These are phyloP conservation scores for Colletotrichum sp. DNA, from an alignment of 2,329 filamentous ascomycete genomes.

Conservation along the genomic window DNA sequence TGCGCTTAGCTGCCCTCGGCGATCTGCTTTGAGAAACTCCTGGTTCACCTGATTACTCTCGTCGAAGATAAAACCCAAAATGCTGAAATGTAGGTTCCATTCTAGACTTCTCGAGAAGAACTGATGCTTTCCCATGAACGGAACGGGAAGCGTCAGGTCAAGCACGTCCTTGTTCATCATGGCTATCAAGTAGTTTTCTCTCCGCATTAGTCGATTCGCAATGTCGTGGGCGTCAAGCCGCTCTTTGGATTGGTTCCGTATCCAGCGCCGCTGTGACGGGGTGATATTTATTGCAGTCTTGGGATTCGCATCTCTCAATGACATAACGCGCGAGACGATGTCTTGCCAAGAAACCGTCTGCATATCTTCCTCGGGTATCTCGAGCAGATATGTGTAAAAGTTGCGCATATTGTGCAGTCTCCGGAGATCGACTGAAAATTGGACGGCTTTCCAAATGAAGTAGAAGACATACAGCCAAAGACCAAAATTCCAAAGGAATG, in stretches of 20 bases:
- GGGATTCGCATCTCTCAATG: constrained; percentile 84
- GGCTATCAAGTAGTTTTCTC: constrained; percentile 96
- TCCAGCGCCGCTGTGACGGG: constrained; percentile 55
- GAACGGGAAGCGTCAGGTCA: constrained; percentile 83
- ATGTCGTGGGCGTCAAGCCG: constrained; percentile 96
- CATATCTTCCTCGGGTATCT: constrained; percentile 83
- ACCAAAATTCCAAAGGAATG: constrained; percentile 74
- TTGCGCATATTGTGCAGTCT: constrained; percentile 79
- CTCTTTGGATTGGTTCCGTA: constrained; percentile 89
- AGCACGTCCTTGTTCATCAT: constrained; percentile 97
- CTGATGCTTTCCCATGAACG: constrained; percentile 79
- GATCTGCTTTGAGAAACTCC: constrained; percentile 83
- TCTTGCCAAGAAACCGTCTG: constrained; percentile 96
- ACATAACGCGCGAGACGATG: constrained; percentile 84
- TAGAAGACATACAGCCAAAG: constrained; percentile 88
- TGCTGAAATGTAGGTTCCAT: constrained; percentile 89
- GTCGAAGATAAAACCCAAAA: constrained; percentile 95
- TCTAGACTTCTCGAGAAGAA: constrained; percentile 89
- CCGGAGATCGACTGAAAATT: constrained; percentile 75
- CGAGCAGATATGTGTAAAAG: constrained; percentile 83
- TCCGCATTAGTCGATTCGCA: constrained; percentile 93
- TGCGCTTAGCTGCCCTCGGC: constrained; percentile 78
- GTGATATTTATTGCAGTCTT: constrained; percentile 69
- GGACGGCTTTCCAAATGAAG: constrained; percentile 81
- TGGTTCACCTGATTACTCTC: constrained; percentile 85